phyloP scores from a whole-genome alignment of 1,284 basidiomycete genomes.

The Melampsora abietis-canadensis region DNA sequence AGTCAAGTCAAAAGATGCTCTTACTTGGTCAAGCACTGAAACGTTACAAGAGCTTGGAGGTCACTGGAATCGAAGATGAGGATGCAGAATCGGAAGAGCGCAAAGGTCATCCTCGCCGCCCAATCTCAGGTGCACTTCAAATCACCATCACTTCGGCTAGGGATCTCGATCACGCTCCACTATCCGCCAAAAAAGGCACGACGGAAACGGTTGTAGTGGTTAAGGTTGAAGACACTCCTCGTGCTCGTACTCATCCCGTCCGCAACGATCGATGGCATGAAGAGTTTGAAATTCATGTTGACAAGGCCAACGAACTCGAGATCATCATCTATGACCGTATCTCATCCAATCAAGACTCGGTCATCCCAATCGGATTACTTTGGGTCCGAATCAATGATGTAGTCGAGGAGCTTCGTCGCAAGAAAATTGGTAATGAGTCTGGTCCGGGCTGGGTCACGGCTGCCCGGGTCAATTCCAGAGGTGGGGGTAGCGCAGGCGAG shows the following conservation, averaged over 20 bases:
- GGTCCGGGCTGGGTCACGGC: slow-evolving; percentile 87
- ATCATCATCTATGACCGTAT: slow-evolving; percentile 93
- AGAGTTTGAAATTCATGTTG: slow-evolving; percentile 90
- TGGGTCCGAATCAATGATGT: slow-evolving; percentile 95
- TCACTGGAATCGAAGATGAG: slow-evolving; percentile 77
- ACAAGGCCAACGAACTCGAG: slow-evolving; percentile 98
- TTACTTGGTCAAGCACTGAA: slow-evolving; percentile 86
- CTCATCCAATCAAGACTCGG: slow-evolving; percentile 66
- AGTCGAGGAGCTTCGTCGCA: slow-evolving; percentile 86
- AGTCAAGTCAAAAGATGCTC: slow-evolving; percentile 94
- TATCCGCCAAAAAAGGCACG: slow-evolving; percentile 62
- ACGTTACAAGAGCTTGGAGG: slow-evolving; percentile 91
- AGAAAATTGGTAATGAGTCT: slow-evolving; percentile 77
- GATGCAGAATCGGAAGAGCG: slow-evolving; percentile 69
- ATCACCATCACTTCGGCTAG: slow-evolving; percentile 83
- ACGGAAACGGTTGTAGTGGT: slow-evolving; percentile 85
- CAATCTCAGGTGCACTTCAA: slow-evolving; percentile 86
- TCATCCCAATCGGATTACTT: slow-evolving; percentile 86
- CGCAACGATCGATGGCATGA: slow-evolving; percentile 96
- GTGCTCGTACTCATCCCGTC: slow-evolving; percentile 85
- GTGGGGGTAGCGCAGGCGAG: slow-evolving; percentile 48
- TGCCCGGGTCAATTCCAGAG: slow-evolving; percentile 63
- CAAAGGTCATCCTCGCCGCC: slow-evolving; percentile 85
- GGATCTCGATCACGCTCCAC: slow-evolving; percentile 89
- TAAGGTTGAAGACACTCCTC: slow-evolving; percentile 92